These are phyloP conservation scores for Fusarium sp. DNA, from an alignment of 2,329 filamentous ascomycete species.

Conservation along the genomic window DNA sequence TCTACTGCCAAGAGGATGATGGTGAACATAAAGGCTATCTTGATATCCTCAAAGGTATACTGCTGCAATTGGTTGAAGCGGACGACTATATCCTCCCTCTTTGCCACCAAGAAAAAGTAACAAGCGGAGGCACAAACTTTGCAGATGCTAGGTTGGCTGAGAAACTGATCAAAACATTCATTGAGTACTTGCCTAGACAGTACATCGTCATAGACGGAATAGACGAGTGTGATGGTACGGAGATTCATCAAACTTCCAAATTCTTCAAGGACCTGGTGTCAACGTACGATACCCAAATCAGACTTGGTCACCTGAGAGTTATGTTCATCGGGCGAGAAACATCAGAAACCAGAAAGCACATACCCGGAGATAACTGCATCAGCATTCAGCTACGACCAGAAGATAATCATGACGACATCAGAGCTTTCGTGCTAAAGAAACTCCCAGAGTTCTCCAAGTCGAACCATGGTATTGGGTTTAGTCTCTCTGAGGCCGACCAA, in stretches of 20 bases:
- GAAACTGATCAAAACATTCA: conserved; percentile 5
- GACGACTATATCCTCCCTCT: conserved; percentile 8
- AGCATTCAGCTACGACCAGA: neutral
- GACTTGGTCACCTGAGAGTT: neutral
- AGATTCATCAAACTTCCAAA: neutral
- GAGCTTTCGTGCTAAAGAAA: neutral
- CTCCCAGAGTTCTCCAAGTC: neutral
- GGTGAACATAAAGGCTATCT: neutral
- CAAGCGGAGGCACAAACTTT: neutral
- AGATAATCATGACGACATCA: conserved; percentile 9
- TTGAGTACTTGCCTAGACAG: neutral
- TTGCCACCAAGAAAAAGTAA: conserved; percentile 2
- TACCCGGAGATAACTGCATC: neutral
- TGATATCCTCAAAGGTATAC: neutral
- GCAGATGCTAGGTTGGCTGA: neutral
- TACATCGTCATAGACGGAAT: conserved; percentile 12
- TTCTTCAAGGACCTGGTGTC: conserved; percentile 7
- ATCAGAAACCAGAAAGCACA: neutral
- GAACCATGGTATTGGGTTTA: neutral
- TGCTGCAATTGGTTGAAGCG: conserved; percentile 5
- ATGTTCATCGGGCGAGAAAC: conserved; percentile 17
- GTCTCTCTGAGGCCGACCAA: neutral
- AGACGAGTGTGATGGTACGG: neutral
- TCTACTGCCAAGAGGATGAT: conserved; percentile 15
- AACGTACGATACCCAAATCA: neutral